phyloP scores from a whole-genome alignment of 2,329 filamentous ascomycete species.

The Aspergillus fructus region DNA sequence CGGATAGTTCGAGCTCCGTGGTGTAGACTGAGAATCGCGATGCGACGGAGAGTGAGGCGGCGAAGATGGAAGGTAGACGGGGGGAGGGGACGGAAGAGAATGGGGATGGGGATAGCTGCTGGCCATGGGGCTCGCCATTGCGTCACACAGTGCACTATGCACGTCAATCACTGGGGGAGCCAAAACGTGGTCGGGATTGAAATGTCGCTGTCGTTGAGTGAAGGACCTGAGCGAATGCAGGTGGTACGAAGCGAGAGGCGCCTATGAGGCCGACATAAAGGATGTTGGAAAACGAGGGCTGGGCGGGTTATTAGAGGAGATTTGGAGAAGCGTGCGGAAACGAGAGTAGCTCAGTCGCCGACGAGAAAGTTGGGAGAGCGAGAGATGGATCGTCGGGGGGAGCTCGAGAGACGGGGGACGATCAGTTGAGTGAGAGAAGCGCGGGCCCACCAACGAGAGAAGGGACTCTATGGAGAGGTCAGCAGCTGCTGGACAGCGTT shows the following conservation, averaged over 20 bases:
- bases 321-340: constrained; percentile 9
- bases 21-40: constrained; percentile 19
- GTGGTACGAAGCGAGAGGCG: constrained; percentile 4
- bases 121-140: constrained; percentile 30
- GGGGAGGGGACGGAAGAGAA: constrained; percentile 42
- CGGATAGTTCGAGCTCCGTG: constrained; percentile 23
- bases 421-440: constrained; percentile 9
- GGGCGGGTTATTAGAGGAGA: neutral
- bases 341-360: constrained; percentile 2
- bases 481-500: neutral
- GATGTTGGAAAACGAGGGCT: neutral
- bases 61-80: constrained; percentile 43
- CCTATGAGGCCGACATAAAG: constrained; percentile 15
- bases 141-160: neutral
- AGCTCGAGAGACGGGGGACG: constrained; percentile 5
- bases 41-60: constrained; percentile 27
- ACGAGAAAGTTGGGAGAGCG: constrained; percentile 5
- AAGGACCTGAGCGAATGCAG: constrained; percentile 5
- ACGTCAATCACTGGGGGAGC: neutral
- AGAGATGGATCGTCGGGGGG: constrained; percentile 8
- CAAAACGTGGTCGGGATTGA: neutral
- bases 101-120: constrained; percentile 26
- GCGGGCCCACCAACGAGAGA: constrained; percentile 14
- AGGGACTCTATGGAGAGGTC: constrained; percentile 5
- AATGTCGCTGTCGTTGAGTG: constrained; percentile 1